Evolutionary conservation across 306 rosid genomes (phyloP).

Genomic region (Fragaria vesca): DNA sequence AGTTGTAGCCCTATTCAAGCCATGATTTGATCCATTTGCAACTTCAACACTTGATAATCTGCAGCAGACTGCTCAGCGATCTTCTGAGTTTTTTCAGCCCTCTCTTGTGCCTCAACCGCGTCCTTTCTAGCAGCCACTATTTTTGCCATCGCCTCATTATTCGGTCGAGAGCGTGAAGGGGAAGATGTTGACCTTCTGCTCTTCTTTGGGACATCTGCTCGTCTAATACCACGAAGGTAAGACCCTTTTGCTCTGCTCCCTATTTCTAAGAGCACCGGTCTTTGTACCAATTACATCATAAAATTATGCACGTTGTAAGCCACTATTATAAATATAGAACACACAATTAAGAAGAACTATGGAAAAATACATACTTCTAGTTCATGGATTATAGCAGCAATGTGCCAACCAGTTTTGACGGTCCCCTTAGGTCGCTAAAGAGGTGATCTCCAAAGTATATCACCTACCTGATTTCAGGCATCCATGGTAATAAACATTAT

Average conservation of each 20-base stretch:
- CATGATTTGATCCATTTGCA: no score
- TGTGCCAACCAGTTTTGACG: slow-evolving; percentile 98
- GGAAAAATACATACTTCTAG: slow-evolving; percentile 56
- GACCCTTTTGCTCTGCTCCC: background rate
- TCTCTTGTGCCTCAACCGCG: no score
- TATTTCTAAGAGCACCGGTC: background rate
- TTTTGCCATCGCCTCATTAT: no score
- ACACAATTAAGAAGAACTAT: background rate
- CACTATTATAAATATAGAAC: slow-evolving; percentile 1
- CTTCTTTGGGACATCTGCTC: no score
- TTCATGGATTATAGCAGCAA: slow-evolving; percentile 93
- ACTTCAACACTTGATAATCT: no score
- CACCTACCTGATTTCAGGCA: slow-evolving; percentile 89
- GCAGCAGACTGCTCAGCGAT: no score
- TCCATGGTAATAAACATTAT: slow-evolving; percentile 82
- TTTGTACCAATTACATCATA: background rate
- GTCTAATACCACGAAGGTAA: no score
- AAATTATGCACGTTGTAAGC: background rate
- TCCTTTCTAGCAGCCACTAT: no score
- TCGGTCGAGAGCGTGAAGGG: no score
- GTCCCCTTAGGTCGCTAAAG: slow-evolving; percentile 94
- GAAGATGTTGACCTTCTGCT: no score
- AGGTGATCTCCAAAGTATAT: slow-evolving; percentile 99
- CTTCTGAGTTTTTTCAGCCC: no score
- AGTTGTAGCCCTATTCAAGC: no score